Base-by-base conservation (phyloP, 352 stramenopile genomes). In the Pythium pyrilobum region DNA sequence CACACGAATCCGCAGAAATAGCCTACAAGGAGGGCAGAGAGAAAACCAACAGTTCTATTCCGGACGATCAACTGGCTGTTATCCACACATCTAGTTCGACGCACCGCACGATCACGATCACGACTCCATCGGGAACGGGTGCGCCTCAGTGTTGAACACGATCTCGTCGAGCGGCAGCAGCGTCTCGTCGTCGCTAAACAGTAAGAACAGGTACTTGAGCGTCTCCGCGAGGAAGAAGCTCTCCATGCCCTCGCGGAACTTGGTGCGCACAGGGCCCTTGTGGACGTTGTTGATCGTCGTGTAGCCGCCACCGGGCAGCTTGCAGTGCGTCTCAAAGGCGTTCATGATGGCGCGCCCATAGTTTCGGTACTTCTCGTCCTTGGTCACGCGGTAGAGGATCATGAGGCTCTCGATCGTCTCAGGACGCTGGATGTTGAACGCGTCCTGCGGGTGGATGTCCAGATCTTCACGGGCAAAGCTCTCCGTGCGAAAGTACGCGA, bases 191-290 rank as follows among this genome's bases (percentile, higher is more conserved):
- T 93, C 77, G 21, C 70, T 86, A 63, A 97, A 97, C 21, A 97
- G 73, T 50, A 97, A 60, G 63, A 96, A 97, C 33, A 97, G 70
- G 68, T 97, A 97, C 75, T 97, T 97, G 64, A 97, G 79, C 56
- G 91, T 97, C 76, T 97, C 89, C 24, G 84, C 86, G 52, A 97
- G 67, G 62, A 97, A 97, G 62, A 94, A 97, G 29, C 83, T 96
- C 56, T 96, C 85, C 85, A 96, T 96, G 52, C 87, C 78, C 69
- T 83, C 68, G 9, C 75, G 69, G 24, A 81, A 88, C 23, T 68
- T 59, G 51, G 67, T 58, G 27, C 65, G 57, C 29, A 69, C 52
- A 5, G 74, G 65, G 2, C 67, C 67, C n/a, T 62, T 73, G 21
- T 76, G 62, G 37, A 92, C 77, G 32, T 87, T 81, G 16, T 48